Evolutionary conservation across 2,329 filamentous ascomycete genomes (phyloP), one percentile per base, ranked within the genome.

Genomic region (Epichloe gansuensis): DNA sequence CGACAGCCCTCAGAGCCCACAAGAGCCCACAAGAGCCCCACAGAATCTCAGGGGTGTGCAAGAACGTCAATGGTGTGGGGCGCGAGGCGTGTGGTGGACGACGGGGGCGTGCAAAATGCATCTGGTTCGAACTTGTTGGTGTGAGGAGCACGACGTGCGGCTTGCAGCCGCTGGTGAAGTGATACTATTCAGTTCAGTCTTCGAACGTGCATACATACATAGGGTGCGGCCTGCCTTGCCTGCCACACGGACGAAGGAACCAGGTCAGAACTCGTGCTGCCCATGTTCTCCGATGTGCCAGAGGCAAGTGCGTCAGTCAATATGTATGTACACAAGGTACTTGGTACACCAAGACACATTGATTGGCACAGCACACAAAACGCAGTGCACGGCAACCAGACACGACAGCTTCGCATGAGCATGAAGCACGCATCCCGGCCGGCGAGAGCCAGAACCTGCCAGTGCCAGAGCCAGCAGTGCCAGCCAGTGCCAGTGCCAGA

Each of bases 121-220:
- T 45, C 17, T 17, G 31, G 8, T 46, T n/a, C 25, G 34, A 51
- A 51, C 34, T 36, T 40, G 51, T 36, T 40, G 51, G 44, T 41
- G 46, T 7, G 47, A 49, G 46, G 46, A 23, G 31, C 49, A 50
- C 43, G 43, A 49, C 44, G n/a, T 53, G 52, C 52, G 48, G 43
- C 43, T 36, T 48, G 31, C 52, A 50, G 48, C 52, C 52, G 52
- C 52, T 45, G 48, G 47, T 43, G 36, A 49, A 47, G 46, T 46
- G 17, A 41, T 12, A 36, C 36, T 17, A 9, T 23, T 41, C 13
- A 43, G 27, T 39, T n/a, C 38, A 39, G 38, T 39, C n/a, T 13
- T 39, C 38, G 31, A 31, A 31, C 31, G 31, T 11, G 31, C 31
- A 9, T 31, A 31, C 31, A 8, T 11, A 8, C 8, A 4, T 31